These are phyloP conservation scores for Yarrowia sp. DNA, from an alignment of 805 yeast genomes.

Conservation along the genomic window DNA sequence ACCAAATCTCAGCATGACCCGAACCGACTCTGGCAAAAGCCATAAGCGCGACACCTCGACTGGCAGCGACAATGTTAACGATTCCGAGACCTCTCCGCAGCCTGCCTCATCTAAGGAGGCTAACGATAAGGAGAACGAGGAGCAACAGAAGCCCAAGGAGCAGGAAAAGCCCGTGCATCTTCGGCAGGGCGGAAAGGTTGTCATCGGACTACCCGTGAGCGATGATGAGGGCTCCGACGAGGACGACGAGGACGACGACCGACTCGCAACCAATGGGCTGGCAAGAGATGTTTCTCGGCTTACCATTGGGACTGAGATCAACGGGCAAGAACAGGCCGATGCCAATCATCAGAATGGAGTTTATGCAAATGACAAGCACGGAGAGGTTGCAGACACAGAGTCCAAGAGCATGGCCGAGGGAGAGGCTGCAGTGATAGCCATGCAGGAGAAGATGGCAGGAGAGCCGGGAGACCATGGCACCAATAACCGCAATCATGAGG, in stretches of 20 bases:
- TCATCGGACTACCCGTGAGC: constrained; percentile 10
- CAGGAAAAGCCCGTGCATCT: not conserved
- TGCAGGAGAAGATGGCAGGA: constrained; percentile 1
- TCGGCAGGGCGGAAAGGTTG: constrained; percentile 15
- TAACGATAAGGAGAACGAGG: not conserved
- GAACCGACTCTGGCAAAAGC: not conserved
- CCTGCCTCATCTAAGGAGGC: not conserved
- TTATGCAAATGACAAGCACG: not conserved
- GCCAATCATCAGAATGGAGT: constrained; percentile 8
- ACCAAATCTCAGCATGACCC: constrained; percentile 13
- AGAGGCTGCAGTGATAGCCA: not conserved
- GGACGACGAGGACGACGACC: not conserved
- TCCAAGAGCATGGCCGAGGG: constrained; percentile 6
- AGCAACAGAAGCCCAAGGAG: not conserved
- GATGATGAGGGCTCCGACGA: constrained; percentile 8
- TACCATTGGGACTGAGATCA: constrained; percentile 1
- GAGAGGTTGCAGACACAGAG: constrained; percentile 3
- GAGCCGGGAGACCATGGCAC: not conserved
- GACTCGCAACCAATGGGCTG: not conserved
- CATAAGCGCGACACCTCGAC: not conserved
- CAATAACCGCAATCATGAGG: not conserved
- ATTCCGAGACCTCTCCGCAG: not conserved
- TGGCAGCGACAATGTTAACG: not conserved
- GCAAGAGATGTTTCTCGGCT: not conserved
- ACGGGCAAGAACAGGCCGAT: constrained; percentile 11